A percentile compares a stretch with the other conserved stretches of the same genome.
Conservation (phyloP, 257 asterid species). For the Solanum peruvianum region DNA sequence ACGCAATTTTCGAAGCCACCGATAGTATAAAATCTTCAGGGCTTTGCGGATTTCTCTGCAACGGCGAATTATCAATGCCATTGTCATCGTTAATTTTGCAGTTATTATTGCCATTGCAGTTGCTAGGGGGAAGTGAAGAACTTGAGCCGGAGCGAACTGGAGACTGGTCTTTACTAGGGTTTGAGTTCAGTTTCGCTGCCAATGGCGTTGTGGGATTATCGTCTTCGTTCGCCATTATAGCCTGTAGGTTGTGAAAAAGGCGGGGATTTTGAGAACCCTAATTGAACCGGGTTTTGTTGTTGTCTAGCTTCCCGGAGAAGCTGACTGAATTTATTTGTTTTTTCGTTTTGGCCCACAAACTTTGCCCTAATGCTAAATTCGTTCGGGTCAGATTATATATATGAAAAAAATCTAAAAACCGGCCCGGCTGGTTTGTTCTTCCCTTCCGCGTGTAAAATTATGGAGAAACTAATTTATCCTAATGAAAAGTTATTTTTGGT, state of each 20-base stretch:
- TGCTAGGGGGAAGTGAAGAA: slow-evolving; percentile 19
- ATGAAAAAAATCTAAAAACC: neutral
- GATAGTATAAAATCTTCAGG: slow-evolving; percentile 44
- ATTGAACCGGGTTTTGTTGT: neutral
- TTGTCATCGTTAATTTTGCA: slow-evolving; percentile 1
- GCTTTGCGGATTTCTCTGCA: slow-evolving; percentile 14
- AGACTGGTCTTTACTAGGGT: slow-evolving; percentile 3
- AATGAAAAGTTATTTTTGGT: too few species aligned
- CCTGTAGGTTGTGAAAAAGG: slow-evolving; percentile 19
- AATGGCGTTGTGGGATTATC: slow-evolving; percentile 14
- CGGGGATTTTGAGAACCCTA: slow-evolving; percentile 68
- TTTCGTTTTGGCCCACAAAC: neutral
- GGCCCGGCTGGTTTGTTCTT: neutral
- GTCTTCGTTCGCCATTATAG: slow-evolving; percentile 29
- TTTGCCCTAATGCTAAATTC: neutral
- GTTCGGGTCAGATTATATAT: neutral
- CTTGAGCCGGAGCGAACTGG: slow-evolving; percentile 9
- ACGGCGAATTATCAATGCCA: slow-evolving; percentile 8
- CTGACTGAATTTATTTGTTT: neutral
- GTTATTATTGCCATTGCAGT: slow-evolving; percentile 1
- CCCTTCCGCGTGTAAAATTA: neutral
- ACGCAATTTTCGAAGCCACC: slow-evolving; percentile 60
- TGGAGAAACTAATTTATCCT: too few species aligned
- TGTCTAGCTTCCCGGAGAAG: neutral
- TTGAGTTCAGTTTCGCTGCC: slow-evolving; percentile 8